phyloP scores from a whole-genome alignment of 2,329 filamentous ascomycete species.

The Metarhizium sp. region DNA sequence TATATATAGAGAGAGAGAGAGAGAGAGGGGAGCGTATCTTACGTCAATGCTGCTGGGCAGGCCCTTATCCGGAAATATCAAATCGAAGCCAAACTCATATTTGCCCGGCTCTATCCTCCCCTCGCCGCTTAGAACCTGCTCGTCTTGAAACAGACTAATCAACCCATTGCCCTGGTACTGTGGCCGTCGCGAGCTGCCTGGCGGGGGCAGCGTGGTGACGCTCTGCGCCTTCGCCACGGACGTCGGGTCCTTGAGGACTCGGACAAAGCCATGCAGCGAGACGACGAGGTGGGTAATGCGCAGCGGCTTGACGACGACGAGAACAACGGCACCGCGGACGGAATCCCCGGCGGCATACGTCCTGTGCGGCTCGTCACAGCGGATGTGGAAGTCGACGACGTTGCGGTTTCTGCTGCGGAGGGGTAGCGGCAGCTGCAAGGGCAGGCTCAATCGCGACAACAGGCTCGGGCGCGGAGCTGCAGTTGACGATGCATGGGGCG shows the following conservation, averaged over 20 bases:
- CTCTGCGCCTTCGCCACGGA: constrained; percentile 42
- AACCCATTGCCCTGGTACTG: constrained; percentile 68
- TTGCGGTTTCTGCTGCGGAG: constrained; percentile 49
- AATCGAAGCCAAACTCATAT: constrained; percentile 72
- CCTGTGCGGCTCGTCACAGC: constrained; percentile 66
- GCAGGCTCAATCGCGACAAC: constrained; percentile 43
- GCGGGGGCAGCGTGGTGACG: constrained; percentile 30
- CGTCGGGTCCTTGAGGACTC: constrained; percentile 64
- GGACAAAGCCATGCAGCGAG: constrained; percentile 67
- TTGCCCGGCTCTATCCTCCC: constrained; percentile 63
- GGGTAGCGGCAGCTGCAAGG: constrained; percentile 32
- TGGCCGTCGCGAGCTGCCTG: constrained; percentile 27
- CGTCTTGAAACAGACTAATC: constrained; percentile 75
- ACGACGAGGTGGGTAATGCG: constrained; percentile 74
- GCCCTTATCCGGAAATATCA: constrained; percentile 58
- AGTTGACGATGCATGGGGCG: constrained; percentile 8
- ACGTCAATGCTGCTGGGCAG: constrained; percentile 94
- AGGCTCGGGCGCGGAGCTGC: constrained; percentile 25
- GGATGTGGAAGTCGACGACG: constrained; percentile 69
- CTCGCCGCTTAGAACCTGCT: constrained; percentile 70
- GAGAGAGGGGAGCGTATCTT: constrained; percentile 26
- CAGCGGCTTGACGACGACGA: constrained; percentile 64
- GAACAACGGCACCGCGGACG: constrained; percentile 62
- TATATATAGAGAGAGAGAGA: background rate
- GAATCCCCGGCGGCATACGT: constrained; percentile 68